Percentiles rank a stretch among this genome's conserved stretches.
phyloP scores from a whole-genome alignment of 2,329 filamentous ascomycete species.

The Lecanicillium sp. region DNA sequence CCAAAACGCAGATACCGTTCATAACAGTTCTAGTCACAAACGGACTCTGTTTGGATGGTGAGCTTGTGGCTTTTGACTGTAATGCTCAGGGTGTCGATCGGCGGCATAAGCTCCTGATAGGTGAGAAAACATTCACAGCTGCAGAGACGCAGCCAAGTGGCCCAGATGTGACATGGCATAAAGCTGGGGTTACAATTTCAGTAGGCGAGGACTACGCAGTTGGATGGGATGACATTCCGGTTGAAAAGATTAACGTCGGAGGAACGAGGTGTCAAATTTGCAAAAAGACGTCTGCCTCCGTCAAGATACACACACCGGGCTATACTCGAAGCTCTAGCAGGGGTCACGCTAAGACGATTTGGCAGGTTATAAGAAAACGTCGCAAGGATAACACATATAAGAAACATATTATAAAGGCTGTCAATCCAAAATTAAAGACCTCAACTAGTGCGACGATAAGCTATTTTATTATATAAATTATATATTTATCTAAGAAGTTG shows the following conservation, averaged over 20 bases:
- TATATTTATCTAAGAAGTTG: too few relatives aligned
- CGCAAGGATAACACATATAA: too few relatives aligned
- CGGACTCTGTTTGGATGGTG: not conserved
- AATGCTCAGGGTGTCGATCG: not conserved
- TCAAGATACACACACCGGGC: too few relatives aligned
- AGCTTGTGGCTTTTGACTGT: conserved; percentile 1
- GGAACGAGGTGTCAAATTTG: not conserved
- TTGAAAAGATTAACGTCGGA: not conserved
- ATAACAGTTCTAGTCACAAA: not conserved
- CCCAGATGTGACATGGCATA: not conserved
- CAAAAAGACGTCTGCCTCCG: not conserved
- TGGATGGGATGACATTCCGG: not conserved
- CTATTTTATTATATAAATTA: too few relatives aligned
- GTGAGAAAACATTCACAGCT: not conserved
- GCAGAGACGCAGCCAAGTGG: not conserved
- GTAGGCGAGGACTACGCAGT: not conserved
- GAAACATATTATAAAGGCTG: too few relatives aligned
- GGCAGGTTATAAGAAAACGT: too few relatives aligned
- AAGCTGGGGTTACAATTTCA: conserved; percentile 1
- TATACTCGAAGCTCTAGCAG: too few relatives aligned
- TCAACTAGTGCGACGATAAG: too few relatives aligned
- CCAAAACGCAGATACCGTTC: not conserved
- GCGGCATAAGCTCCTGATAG: not conserved
- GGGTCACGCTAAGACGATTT: too few relatives aligned
- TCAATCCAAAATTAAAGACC: too few relatives aligned